phyloP scores from a whole-genome alignment of 2,329 filamentous ascomycete genomes.

The Microascus cirrosus region DNA sequence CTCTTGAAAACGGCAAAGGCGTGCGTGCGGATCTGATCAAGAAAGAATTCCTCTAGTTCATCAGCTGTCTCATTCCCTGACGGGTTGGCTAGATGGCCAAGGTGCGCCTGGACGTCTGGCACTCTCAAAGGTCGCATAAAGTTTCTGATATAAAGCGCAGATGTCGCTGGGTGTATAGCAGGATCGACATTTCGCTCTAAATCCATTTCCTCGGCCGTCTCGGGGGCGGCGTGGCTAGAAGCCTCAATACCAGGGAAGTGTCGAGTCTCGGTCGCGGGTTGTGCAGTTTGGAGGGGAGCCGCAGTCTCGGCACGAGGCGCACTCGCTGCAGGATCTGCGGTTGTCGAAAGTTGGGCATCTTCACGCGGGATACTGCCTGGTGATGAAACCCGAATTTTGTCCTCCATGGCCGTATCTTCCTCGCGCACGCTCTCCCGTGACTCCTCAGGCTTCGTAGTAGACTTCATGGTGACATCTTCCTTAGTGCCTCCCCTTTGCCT shows the following conservation, averaged over 20 bases:
- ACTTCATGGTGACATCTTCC: background rate
- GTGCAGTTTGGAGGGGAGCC: background rate
- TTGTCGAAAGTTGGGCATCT: background rate
- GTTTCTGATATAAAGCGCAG: slow-evolving; percentile 78
- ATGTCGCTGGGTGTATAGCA: slow-evolving; percentile 59
- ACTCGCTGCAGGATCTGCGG: background rate
- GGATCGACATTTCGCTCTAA: slow-evolving; percentile 31
- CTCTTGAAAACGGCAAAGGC: slow-evolving; percentile 67
- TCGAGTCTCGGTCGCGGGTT: background rate
- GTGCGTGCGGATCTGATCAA: slow-evolving; percentile 81
- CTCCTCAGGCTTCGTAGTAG: background rate
- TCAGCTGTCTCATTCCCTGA: slow-evolving; percentile 35
- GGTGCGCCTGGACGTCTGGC: slow-evolving; percentile 53
- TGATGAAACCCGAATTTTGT: background rate
- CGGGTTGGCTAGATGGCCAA: slow-evolving; percentile 57
- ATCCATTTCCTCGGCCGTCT: slow-evolving; percentile 17
- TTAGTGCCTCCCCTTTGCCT: background rate
- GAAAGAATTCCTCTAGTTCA: slow-evolving; percentile 57
- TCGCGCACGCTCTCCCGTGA: background rate
- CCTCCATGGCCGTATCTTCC: background rate
- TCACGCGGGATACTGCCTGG: slow-evolving; percentile 4
- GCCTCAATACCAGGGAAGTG: slow-evolving; percentile 1
- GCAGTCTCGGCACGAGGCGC: background rate
- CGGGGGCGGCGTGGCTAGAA: slow-evolving; percentile 6
- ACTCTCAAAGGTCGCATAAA: slow-evolving; percentile 79